These are phyloP conservation scores for Solanum clarkiae DNA, from an alignment of 257 asterid species.

Conservation along the genomic window DNA sequence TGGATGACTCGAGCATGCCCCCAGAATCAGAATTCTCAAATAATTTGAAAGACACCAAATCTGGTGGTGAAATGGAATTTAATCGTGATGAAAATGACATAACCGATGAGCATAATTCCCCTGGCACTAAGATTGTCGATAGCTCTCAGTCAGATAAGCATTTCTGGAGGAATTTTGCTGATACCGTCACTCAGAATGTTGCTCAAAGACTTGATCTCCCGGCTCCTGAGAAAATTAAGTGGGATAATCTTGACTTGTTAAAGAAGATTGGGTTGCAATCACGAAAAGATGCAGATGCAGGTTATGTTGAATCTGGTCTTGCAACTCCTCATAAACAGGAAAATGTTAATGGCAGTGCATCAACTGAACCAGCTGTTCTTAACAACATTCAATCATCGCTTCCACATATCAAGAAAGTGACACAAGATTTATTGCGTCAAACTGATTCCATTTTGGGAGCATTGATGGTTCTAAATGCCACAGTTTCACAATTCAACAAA, in stretches of 20 bases:
- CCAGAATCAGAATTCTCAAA: constrained; percentile 14
- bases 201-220: constrained; percentile 64
- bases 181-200: constrained; percentile 49
- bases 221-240: constrained; percentile 55
- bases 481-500: constrained; percentile 58
- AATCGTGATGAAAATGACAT: background rate
- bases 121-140: constrained; percentile 12
- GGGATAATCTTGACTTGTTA: constrained; percentile 71
- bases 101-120: background rate
- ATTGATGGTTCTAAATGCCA: constrained; percentile 76
- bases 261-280: constrained; percentile 61
- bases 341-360: constrained; percentile 12
- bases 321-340: constrained; percentile 55
- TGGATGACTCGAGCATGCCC: constrained; percentile 7
- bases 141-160: constrained; percentile 45
- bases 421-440: constrained; percentile 70
- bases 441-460: constrained; percentile 90
- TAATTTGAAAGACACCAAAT: constrained; percentile 14
- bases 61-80: background rate
- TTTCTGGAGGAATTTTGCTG: constrained; percentile 70
- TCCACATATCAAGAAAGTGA: constrained; percentile 66
- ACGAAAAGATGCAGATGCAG: constrained; percentile 60
- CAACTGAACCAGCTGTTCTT: constrained; percentile 14
- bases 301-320: constrained; percentile 77
- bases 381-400: constrained; percentile 28